Conservation (phyloP, 2,329 filamentous ascomycete genomes). For the Penicillium aurantiogriseum region DNA sequence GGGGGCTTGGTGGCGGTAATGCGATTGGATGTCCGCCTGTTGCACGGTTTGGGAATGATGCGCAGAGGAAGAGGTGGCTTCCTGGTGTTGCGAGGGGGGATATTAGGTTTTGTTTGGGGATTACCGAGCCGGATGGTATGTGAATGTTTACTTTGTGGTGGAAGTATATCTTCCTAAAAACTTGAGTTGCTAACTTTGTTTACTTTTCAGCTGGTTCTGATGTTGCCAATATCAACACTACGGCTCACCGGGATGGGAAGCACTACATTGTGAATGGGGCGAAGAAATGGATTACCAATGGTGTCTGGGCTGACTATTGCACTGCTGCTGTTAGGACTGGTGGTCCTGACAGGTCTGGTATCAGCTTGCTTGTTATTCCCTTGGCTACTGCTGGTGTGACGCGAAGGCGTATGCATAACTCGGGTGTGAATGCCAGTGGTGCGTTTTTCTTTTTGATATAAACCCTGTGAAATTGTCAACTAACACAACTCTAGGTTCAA, state of each 20-base stretch:
- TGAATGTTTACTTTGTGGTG: constrained; percentile 30
- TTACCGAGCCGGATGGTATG: constrained; percentile 61
- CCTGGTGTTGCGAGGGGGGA: constrained; percentile 59
- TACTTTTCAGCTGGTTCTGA: constrained; percentile 55
- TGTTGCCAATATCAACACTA: constrained; percentile 63
- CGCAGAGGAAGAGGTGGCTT: constrained; percentile 60
- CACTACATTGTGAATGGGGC: constrained; percentile 63
- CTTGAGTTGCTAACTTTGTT: constrained; percentile 6
- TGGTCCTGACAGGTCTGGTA: constrained; percentile 57
- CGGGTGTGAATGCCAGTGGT: constrained; percentile 65
- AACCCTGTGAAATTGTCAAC: background rate
- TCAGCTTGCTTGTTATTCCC: constrained; percentile 66
- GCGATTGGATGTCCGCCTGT: constrained; percentile 64
- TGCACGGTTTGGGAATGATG: constrained; percentile 59
- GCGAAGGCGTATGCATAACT: constrained; percentile 55
- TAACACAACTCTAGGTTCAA: constrained; percentile 40
- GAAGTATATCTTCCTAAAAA: background rate
- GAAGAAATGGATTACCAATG: constrained; percentile 69
- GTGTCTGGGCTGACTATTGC: constrained; percentile 59
- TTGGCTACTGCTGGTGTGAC: constrained; percentile 62
- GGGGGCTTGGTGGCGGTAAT: constrained; percentile 59
- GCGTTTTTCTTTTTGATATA: constrained; percentile 17
- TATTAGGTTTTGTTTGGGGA: constrained; percentile 62
- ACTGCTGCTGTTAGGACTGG: constrained; percentile 61
- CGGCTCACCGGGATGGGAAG: constrained; percentile 52